Base-by-base conservation (phyloP, 106 monocot species). In the Posidonia australis region DNA sequence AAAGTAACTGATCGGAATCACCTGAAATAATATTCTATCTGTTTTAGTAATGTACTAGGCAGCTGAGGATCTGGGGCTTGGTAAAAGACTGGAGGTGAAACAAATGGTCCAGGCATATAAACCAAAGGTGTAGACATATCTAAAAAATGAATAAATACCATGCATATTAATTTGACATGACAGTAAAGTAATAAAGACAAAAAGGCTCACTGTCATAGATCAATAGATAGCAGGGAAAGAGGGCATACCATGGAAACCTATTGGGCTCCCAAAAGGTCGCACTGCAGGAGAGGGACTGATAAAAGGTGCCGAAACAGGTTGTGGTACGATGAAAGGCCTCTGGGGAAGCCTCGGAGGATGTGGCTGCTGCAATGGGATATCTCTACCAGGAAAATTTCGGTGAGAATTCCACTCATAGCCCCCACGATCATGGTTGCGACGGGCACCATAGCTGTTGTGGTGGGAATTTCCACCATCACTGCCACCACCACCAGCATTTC, bases 11-110 rank as follows among this genome's bases (percentile, higher is more conserved):
- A 51, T 29, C n/a, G 28, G 20, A 63, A 68, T 59, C 69, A 91
- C 94, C 94, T 96, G 72, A 96, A 96, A 71, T 96, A 96, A 73
- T 82, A 96, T 25, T 96, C 84, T 72, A 96, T 96, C 72, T 96
- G 94, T 46, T 74, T 80, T 51, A 83, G 23, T 18, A 96, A 24
- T 44, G n/a, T 24, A 28, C 64, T 52, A 27, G 57, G 66, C 18
- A 75, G 13, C 36, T 76, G 83, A 66, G 69, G 68, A 63, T 89
- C 89, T 26, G 64, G 19, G 18, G 46, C 28, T 7, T 76, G 72
- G 27, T 79, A 58, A 51, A 72, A 75, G 43, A 81, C 46, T n/a
- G 67, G 13, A 58, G 85, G 70, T 43, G 79, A 46, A 64, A 72
- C 74, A 70, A 85, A 85, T 55, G 88, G 78, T 13, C 63, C 20